Evolutionary conservation across 139 green algal species (phyloP), one percentile per base, ranked within the genome.

Genomic region (Gonium pectorale): DNA sequence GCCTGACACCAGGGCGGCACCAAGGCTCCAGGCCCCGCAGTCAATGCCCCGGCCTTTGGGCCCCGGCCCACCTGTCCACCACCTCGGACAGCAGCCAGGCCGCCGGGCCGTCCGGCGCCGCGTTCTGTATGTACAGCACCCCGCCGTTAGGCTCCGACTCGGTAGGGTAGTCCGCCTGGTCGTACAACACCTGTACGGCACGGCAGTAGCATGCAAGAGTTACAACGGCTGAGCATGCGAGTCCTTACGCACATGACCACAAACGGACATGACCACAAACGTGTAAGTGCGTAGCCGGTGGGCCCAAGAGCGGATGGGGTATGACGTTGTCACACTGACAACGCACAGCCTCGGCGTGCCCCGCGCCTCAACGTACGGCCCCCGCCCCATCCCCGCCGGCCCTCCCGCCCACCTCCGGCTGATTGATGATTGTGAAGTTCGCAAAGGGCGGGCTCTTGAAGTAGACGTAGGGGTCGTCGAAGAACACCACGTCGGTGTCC

Each of bases 391-490:
- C 27, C 7, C 29, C 27, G 6, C 29, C 29, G 3, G 29, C 29
- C 21, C 29, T n/a, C 7, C 2, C 7, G 1, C 70, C n/a, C 49
- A 64, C 73, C 74, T 82, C 74, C 0, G 74, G 74, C 29, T 82
- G 74, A 37, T 82, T 82, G 37, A 82, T 82, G 35, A 82, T 71
- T 27, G 74, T 82, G 74, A 69, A 82, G 74, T 82, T 70, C 40
- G 56, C 33, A 44, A 84, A 84, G 46, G 78, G 33, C 63, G 62
- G 62, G 5, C 5, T 40, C 66, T 86, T 86, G 80, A 86, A 86
- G 80, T 86, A 89, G n/a, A 67, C 33, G 77, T 89, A 89, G 21
- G 85, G 85, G 43, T 89, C 85, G n/a, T 86, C 85, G 46, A 89
- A 89, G 35, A 89, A 75, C 52, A 89, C 82, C 35, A 86, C 74